Conservation (phyloP, 257 asterid genomes). For the Galeopsis tetrahit region DNA sequence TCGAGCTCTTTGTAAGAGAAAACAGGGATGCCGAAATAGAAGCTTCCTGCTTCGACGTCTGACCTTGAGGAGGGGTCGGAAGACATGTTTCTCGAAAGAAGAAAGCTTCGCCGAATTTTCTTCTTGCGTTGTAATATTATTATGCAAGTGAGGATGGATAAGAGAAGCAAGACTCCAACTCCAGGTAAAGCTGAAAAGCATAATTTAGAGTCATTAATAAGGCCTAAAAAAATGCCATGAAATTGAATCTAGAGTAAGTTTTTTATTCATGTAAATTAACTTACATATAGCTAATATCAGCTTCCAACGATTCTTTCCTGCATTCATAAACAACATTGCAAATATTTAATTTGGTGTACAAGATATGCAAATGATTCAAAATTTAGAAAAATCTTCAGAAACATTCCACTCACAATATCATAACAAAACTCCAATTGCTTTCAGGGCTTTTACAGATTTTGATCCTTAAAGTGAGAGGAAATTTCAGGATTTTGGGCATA, state of each 20-base stretch:
- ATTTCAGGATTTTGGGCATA: constrained; percentile 9
- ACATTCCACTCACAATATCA: not conserved
- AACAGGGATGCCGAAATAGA: constrained; percentile 56
- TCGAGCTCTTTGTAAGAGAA: constrained; percentile 67
- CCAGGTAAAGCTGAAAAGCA: not conserved
- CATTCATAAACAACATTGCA: not conserved
- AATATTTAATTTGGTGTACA: not conserved
- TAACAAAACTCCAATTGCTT: not conserved
- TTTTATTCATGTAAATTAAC: not conserved
- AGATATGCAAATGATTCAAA: not conserved
- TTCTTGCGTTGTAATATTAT: constrained; percentile 44
- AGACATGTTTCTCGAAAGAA: constrained; percentile 46
- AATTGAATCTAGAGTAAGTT: not conserved
- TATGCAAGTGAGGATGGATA: not conserved
- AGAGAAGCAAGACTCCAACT: not conserved
- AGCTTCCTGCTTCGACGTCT: constrained; percentile 49
- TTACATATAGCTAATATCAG: constrained; percentile 5
- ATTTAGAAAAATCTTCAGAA: not conserved
- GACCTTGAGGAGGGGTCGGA: constrained; percentile 47
- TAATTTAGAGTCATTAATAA: not conserved
- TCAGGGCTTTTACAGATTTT: too few relatives aligned
- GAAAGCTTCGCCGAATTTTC: constrained; percentile 24
- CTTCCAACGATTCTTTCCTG: not conserved
- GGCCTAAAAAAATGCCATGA: not conserved
- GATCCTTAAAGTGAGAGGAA: not conserved